These are phyloP conservation scores for Coelastrella sp. DNA, from an alignment of 139 green algal genomes.

Conservation along the genomic window DNA sequence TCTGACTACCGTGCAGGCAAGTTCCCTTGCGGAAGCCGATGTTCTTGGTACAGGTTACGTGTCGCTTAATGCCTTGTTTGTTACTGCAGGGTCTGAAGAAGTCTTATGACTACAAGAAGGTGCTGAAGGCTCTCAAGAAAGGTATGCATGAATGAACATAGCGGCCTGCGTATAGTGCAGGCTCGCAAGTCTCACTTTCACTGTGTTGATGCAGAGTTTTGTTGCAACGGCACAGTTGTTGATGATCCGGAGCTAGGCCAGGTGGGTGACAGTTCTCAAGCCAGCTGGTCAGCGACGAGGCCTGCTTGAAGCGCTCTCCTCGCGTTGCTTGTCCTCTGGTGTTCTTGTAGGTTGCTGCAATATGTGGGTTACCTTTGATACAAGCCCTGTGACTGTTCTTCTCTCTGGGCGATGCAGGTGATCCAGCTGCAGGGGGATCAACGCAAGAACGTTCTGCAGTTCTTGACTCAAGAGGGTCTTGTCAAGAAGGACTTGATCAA, in stretches of 20 bases:
- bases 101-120: conserved; percentile 97
- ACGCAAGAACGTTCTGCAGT: conserved; percentile 98
- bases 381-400: too few species aligned
- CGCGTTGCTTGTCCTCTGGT: too few species aligned
- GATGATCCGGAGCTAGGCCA: conserved; percentile 95
- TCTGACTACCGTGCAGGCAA: conserved; percentile 95
- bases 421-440: conserved; percentile 99
- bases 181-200: conserved; percentile 1
- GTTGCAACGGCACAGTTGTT: conserved; percentile 99
- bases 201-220: conserved; percentile 84
- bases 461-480: conserved; percentile 92
- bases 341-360: too few species aligned
- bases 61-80: not conserved
- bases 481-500: conserved; percentile 99
- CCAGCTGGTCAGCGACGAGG: not conserved
- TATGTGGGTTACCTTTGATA: too few species aligned
- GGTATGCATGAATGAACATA: conserved; percentile 51
- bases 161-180: not conserved
- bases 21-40: not conserved
- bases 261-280: conserved; percentile 46
- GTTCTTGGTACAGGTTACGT: not conserved
- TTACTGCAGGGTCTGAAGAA: conserved; percentile 86
- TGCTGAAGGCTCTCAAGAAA: conserved; percentile 99
- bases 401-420: conserved; percentile 60
- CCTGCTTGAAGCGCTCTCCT: too few species aligned